Evolutionary conservation across 2,329 filamentous ascomycete species (phyloP), one percentile per base, ranked within the genome.

Genomic region (Fusarium goolgardi): DNA sequence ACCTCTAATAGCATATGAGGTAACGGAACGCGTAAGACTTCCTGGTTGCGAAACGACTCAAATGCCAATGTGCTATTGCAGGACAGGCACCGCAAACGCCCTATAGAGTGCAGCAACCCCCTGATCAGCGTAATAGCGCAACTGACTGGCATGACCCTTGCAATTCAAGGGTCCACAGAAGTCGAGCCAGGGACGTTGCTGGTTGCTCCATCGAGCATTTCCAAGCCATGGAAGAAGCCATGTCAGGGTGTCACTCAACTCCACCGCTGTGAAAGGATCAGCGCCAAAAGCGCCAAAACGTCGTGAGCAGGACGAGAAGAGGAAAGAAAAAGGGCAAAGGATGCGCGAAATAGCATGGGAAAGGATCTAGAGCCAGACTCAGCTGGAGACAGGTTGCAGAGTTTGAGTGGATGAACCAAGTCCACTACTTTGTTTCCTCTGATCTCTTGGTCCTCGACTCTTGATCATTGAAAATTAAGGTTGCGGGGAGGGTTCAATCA

Each of bases 21-120:
- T 63, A 63, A 65, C 53, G 11, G 60, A 65, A 64, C 61, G 54
- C 61, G 61, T 64, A 64, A 64, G 35, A 54, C 59, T 46, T 16
- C 56, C 51, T 59, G 47, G 39, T 35, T 59, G 55, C 50, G 35
- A 56, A 52, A 58, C 27, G n/a, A 16, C 31, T 45, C 29, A 31
- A 54, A 43, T 37, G 43, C 23, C 34, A 51, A 40, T 40, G 25
- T 51, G 23, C 47, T 39, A 50, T 51, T 50, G 47, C 43, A 20
- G 27, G 25, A 63, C 58, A 63, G 50, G 57, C 57, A 27, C 44
- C 49, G n/a, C 32, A 56, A 47, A 10, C 39, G 56, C 41, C 44
- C 60, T 64, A 40, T 43, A 10, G 32, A 6, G n/a, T 13, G 10
- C 23, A 25, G 23, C 5, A 50, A 32, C 44, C 46, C 40, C 61